Conservation (phyloP, 805 yeast genomes). For the Metschnikowia baotianmanensis region DNA sequence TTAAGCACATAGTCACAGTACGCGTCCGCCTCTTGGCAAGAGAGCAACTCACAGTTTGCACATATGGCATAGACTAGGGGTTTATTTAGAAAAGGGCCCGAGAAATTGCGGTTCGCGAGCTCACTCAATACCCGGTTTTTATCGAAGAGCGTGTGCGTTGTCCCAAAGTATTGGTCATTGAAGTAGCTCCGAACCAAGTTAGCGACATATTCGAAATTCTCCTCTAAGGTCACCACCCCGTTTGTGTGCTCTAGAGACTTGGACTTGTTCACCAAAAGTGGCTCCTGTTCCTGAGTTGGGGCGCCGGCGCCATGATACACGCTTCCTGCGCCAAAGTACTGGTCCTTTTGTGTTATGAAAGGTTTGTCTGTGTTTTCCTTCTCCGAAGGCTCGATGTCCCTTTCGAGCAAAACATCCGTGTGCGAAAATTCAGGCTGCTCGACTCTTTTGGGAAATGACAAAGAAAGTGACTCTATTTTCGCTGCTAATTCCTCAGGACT, state of each 20-base stretch:
- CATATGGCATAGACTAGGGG: conserved; percentile 18
- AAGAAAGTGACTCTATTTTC: conserved; percentile 15
- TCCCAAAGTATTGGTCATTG: conserved; percentile 7
- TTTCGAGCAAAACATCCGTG: conserved; percentile 3
- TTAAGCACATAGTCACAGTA: conserved; percentile 12
- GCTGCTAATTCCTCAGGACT: conserved; percentile 16
- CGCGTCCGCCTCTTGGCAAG: conserved; percentile 15
- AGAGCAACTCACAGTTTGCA: conserved; percentile 12
- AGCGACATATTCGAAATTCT: conserved; percentile 15
- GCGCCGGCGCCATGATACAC: conserved; percentile 13
- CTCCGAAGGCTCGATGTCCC: conserved; percentile 8
- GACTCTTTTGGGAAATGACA: conserved; percentile 9
- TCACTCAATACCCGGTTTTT: conserved; percentile 10
- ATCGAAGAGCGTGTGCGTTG: conserved; percentile 13
- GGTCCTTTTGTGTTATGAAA: conserved; percentile 10
- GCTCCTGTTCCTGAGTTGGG: conserved; percentile 7
- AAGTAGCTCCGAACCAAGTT: conserved; percentile 14
- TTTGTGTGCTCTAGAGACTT: neutral
- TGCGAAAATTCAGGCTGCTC: conserved; percentile 5
- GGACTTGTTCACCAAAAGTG: conserved; percentile 1
- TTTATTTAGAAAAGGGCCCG: conserved; percentile 11
- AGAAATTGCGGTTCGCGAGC: conserved; percentile 11
- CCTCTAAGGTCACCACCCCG: conserved; percentile 13
- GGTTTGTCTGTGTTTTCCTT: conserved; percentile 6
- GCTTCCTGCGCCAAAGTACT: conserved; percentile 20